These are phyloP conservation scores for Phialemoniopsis sp. DNA, from an alignment of 2,329 filamentous ascomycete genomes.

Conservation along the genomic window DNA sequence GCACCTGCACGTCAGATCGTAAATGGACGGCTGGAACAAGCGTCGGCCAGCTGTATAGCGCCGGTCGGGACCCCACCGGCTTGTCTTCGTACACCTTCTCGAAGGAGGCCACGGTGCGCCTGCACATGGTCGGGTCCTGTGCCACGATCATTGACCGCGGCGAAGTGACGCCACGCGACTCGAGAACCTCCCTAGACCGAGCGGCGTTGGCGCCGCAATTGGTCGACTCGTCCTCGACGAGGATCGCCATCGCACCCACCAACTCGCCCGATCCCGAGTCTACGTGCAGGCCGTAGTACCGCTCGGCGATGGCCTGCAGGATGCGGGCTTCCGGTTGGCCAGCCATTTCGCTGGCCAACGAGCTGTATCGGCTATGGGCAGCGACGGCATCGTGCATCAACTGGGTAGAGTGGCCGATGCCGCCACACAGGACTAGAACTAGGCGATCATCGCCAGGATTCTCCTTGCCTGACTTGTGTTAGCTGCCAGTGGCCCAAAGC, in stretches of 20 bases:
- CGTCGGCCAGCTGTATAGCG: too few species aligned
- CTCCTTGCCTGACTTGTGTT: neutral
- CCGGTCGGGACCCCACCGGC: neutral
- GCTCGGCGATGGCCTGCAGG: conserved; percentile 26
- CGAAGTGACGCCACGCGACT: conserved; percentile 14
- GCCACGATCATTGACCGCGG: conserved; percentile 26
- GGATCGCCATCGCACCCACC: conserved; percentile 13
- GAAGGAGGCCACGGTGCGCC: conserved; percentile 34
- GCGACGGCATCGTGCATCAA: conserved; percentile 34
- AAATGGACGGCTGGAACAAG: too few species aligned
- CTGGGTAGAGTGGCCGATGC: conserved; percentile 38
- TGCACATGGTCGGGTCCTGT: conserved; percentile 41
- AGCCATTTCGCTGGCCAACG: conserved; percentile 18
- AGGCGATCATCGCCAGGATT: conserved; percentile 4
- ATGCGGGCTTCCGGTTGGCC: conserved; percentile 33
- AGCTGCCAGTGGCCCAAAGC: neutral
- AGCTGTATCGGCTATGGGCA: conserved; percentile 18
- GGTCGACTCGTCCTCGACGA: conserved; percentile 37
- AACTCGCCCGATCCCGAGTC: neutral
- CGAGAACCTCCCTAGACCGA: conserved; percentile 26
- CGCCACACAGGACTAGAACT: conserved; percentile 33
- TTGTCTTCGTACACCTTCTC: conserved; percentile 25
- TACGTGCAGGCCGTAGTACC: conserved; percentile 14
- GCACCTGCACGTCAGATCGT: too few species aligned
- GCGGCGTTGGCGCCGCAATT: conserved; percentile 40